Evolutionary conservation across 164 flowering plant species (phyloP), one percentile per base, ranked within the genome.

Genomic region (Nymphaea thermarum): DNA sequence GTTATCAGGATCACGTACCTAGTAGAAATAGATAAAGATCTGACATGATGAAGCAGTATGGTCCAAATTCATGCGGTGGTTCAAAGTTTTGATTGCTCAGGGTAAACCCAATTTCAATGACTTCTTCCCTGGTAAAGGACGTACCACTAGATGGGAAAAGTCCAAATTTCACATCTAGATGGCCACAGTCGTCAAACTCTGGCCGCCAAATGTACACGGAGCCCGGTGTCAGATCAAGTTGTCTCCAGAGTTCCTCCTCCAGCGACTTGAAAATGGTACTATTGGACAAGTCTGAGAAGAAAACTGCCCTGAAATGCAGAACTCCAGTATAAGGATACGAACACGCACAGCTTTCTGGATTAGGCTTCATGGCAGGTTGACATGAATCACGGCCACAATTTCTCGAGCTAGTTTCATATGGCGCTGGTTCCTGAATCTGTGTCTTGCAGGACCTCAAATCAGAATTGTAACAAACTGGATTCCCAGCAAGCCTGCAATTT

Each of bases 281-380:
- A 70, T 87, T 85, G 44, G 97, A 73, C 77, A 91, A 43, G 7
- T 86, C 97, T 41, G 90, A 71, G 78, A 91, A 93, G 45, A 69
- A 74, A 62, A 97, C 94, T 71, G 81, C 97, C 81, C 94, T 81
- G 77, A 93, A 91, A 71, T 79, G 80, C 25, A 91, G 61, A 17
- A 84, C 86, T 62, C 98, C 97, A 69, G 80, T 79, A 69, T 82
- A 93, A 67, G 98, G 94, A 77, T 83, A 83, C 10, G 87, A 82
- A 74, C 98, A 93, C 4, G 77, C 82, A 68, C 98, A 93, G 71
- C 89, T 87, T 71, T 51, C 12, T 67, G 98, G 98, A 71, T 74
- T 86, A 63, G 82, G 77, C 69, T 74, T 83, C 76, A 82, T 82
- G 63, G 78, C 86, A 6, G 65, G 3, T n/a, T 84, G 67, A 68